Percentiles rank a stretch among this genome's conserved stretches.
These are phyloP conservation scores for Calonectria crousiana DNA, from an alignment of 2,329 filamentous ascomycete genomes.

Conservation along the genomic window DNA sequence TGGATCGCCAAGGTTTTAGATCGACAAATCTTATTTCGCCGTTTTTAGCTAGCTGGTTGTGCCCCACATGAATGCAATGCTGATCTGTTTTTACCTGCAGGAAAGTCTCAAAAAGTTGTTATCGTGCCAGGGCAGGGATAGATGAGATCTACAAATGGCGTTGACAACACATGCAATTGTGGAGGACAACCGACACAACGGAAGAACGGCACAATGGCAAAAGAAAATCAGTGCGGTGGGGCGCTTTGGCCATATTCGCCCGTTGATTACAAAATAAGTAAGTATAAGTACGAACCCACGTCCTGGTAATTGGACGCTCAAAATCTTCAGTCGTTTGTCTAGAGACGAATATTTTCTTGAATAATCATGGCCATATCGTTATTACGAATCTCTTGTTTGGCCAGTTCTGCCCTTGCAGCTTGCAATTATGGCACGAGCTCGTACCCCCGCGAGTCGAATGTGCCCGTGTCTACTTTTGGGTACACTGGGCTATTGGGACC, in stretches of 20 bases:
- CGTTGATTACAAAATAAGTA: not conserved
- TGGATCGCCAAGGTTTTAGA: not conserved
- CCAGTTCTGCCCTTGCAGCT: not conserved
- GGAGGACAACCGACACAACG: not conserved
- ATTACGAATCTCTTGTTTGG: not conserved
- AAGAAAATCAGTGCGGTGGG: not conserved
- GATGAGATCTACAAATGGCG: not conserved
- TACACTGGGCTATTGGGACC: not conserved
- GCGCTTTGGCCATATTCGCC: not conserved
- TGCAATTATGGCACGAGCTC: not conserved
- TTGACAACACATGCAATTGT: not conserved
- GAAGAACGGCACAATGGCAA: not conserved
- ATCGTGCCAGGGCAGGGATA: not conserved
- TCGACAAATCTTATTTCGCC: not conserved
- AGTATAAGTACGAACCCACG: not conserved
- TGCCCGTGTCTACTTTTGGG: not conserved
- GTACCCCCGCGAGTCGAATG: not conserved
- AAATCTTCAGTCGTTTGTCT: too few relatives aligned
- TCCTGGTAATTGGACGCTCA: not conserved
- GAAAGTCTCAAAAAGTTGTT: not conserved
- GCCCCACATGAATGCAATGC: not conserved
- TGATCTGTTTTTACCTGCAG: not conserved
- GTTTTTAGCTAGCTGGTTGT: not conserved
- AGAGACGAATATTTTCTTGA: too few relatives aligned
- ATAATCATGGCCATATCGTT: not conserved